Conservation (phyloP, 169 alveolate species). For the Cryptosporidium canis region DNA sequence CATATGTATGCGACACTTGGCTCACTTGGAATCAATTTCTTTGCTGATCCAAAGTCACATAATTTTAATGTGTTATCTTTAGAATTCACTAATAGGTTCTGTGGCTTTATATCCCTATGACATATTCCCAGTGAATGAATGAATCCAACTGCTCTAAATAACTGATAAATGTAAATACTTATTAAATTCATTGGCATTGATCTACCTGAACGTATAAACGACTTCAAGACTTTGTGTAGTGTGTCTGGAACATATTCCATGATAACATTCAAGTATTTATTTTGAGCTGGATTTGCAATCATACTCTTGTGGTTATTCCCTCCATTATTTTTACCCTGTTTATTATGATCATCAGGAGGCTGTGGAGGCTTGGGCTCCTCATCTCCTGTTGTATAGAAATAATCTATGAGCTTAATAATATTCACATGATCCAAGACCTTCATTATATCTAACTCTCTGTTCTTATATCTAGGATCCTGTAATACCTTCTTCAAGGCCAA, state of each 20-base stretch:
- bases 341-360: constrained; percentile 74
- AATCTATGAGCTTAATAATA: constrained; percentile 90
- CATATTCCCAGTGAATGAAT: constrained; percentile 94
- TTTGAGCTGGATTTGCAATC: background rate
- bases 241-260: constrained; percentile 98
- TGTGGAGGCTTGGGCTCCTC: constrained; percentile 70
- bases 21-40: constrained; percentile 91
- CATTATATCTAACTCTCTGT: constrained; percentile 95
- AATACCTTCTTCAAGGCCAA: constrained; percentile 97
- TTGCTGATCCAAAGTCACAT: constrained; percentile 99
- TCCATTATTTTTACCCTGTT: constrained; percentile 14
- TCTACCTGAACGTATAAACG: constrained; percentile 87
- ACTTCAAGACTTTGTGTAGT: constrained; percentile 90
- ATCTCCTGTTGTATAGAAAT: constrained; percentile 87
- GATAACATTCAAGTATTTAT: constrained; percentile 92
- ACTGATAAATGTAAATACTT: constrained; percentile 93
- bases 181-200: constrained; percentile 90
- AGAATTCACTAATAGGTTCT: constrained; percentile 94
- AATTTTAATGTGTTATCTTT: constrained; percentile 90
- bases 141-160: constrained; percentile 94
- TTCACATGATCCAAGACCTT: constrained; percentile 93
- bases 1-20: constrained; percentile 95
- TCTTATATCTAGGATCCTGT: constrained; percentile 95
- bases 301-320: background rate
- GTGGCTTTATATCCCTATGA: constrained; percentile 99